Percentiles rank a stretch among this genome's conserved stretches.
Evolutionary conservation across 73 alveolate species (phyloP).

Genomic region (Tetrahymena borealis): DNA sequence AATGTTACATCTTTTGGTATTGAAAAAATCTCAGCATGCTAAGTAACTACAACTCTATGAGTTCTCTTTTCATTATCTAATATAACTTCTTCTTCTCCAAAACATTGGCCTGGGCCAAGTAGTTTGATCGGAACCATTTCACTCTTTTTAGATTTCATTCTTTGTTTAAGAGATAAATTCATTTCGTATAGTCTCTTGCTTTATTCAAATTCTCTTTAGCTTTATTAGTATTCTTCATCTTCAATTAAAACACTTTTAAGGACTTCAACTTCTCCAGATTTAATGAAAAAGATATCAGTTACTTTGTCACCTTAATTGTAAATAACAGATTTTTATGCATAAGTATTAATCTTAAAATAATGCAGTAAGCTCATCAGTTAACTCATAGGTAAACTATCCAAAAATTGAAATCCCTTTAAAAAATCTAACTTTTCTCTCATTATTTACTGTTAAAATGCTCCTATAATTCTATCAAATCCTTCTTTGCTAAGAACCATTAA

Average conservation of each 20-base stretch:
- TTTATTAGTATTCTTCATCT: background rate
- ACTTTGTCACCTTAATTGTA: background rate
- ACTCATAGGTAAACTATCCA: background rate
- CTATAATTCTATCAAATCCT: conserved; percentile 59
- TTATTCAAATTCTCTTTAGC: background rate
- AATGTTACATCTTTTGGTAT: background rate
- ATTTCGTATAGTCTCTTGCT: background rate
- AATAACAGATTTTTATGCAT: background rate
- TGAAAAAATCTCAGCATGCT: background rate
- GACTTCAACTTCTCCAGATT: background rate
- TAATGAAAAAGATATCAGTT: background rate
- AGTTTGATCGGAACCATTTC: background rate
- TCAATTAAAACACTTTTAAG: background rate
- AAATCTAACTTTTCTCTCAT: background rate
- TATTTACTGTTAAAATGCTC: background rate
- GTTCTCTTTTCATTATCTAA: background rate
- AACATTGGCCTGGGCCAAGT: background rate
- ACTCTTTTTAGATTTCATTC: background rate
- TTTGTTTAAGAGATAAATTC: background rate
- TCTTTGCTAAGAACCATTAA: conserved; percentile 63
- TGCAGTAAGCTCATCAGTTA: background rate
- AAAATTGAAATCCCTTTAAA: background rate
- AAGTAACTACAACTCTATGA: background rate
- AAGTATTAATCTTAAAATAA: background rate
- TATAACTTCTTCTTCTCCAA: background rate